Evolutionary conservation across 2,329 filamentous ascomycete species (phyloP).

Genomic region (Volutella citrinella): DNA sequence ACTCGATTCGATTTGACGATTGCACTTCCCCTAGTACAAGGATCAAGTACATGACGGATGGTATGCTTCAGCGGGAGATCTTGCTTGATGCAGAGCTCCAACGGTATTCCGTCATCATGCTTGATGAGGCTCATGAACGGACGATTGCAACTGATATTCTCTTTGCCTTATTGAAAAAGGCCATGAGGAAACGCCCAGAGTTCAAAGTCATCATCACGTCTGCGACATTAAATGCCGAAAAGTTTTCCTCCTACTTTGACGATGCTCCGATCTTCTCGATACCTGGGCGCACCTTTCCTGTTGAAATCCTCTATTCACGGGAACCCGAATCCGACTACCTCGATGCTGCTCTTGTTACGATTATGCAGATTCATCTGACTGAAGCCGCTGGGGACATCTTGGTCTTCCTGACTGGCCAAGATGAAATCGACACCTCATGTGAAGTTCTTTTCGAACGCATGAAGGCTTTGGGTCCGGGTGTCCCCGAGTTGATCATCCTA

Average conservation of each 20-base stretch:
- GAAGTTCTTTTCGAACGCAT: constrained; percentile 91
- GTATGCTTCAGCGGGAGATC: constrained; percentile 77
- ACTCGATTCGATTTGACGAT: constrained; percentile 84
- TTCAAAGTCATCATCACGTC: constrained; percentile 83
- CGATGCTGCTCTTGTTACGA: constrained; percentile 83
- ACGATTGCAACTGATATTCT: constrained; percentile 82
- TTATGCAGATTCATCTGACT: constrained; percentile 94
- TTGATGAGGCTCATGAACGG: constrained; percentile 89
- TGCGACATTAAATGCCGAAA: constrained; percentile 82
- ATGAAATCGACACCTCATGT: constrained; percentile 92
- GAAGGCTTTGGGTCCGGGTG: constrained; percentile 82
- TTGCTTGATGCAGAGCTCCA: constrained; percentile 38
- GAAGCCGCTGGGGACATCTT: constrained; percentile 89
- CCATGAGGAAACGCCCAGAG: constrained; percentile 72
- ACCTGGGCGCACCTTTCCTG: constrained; percentile 86
- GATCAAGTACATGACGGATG: constrained; percentile 89
- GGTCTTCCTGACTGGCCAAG: constrained; percentile 90
- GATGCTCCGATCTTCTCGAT: constrained; percentile 93
- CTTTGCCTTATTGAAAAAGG: constrained; percentile 79
- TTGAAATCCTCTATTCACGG: constrained; percentile 88
- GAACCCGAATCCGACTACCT: constrained; percentile 94
- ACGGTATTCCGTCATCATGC: constrained; percentile 83
- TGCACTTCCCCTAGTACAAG: constrained; percentile 79
- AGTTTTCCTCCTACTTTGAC: constrained; percentile 69
- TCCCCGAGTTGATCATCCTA: constrained; percentile 84